phyloP scores from a whole-genome alignment of 1,284 basidiomycete species.

The Rhodotorula sp. region DNA sequence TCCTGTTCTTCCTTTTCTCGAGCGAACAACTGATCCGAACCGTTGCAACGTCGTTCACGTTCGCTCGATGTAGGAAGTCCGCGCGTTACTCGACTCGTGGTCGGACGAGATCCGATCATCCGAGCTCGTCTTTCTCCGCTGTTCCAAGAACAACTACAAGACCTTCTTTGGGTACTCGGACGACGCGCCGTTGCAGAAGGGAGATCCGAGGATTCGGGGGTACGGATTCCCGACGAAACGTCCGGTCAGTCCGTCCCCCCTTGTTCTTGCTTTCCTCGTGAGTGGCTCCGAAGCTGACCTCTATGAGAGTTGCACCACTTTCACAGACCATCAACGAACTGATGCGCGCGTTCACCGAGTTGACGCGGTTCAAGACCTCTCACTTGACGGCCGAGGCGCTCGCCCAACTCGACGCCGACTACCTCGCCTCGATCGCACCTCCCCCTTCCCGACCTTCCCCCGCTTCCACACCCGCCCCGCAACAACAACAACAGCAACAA shows the following conservation, averaged over 20 bases:
- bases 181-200: constrained; percentile 62
- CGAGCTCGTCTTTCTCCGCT: constrained; percentile 85
- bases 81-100: constrained; percentile 76
- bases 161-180: constrained; percentile 83
- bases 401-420: constrained; percentile 78
- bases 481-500: constrained; percentile 21
- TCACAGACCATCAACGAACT: constrained; percentile 87
- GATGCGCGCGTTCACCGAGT: constrained; percentile 79
- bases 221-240: constrained; percentile 92
- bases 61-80: constrained; percentile 66
- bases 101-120: constrained; percentile 75
- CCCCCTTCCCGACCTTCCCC: neutral
- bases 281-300: too few relatives aligned
- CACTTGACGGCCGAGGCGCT: constrained; percentile 83
- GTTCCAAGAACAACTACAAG: constrained; percentile 72
- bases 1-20: neutral
- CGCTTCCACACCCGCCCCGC: neutral
- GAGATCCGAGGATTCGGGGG: constrained; percentile 74
- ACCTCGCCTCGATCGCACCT: constrained; percentile 58
- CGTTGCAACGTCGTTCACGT: neutral
- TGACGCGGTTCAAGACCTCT: constrained; percentile 80
- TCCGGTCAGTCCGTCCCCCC: constrained; percentile 61
- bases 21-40: neutral
- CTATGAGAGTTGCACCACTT: neutral
- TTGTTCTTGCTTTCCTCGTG: too few relatives aligned